phyloP scores from a whole-genome alignment of 192 early-diverging fungal genomes.

The Chytriomyces confervae region DNA sequence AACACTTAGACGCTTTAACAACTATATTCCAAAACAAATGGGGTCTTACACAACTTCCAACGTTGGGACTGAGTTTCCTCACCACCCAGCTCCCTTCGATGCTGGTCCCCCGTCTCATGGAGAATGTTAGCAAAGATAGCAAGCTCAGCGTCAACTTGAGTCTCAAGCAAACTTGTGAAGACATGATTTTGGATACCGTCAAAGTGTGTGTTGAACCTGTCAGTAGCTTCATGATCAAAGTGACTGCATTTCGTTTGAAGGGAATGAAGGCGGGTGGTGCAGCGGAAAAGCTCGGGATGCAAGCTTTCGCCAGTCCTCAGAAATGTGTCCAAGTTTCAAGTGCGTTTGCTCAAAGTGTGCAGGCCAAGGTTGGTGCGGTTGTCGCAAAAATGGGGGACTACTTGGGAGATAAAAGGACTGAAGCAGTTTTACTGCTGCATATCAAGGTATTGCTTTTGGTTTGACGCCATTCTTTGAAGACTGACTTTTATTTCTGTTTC shows the following conservation, averaged over 20 bases:
- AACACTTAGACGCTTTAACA: slow-evolving; percentile 37
- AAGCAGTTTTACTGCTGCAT: slow-evolving; percentile 71
- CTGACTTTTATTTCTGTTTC: neutral
- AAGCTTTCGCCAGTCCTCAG: slow-evolving; percentile 33
- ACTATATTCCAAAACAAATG: slow-evolving; percentile 39
- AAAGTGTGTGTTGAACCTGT: slow-evolving; percentile 68
- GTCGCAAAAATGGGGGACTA: slow-evolving; percentile 70
- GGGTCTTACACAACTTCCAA: slow-evolving; percentile 33
- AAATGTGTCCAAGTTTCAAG: slow-evolving; percentile 45
- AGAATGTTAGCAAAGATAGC: slow-evolving; percentile 47
- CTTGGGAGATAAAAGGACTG: slow-evolving; percentile 78
- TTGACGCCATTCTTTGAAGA: slow-evolving; percentile 8
- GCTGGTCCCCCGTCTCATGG: slow-evolving; percentile 52
- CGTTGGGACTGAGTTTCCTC: slow-evolving; percentile 41
- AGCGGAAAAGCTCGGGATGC: slow-evolving; percentile 10
- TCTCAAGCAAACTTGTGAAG: slow-evolving; percentile 76
- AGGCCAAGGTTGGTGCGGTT: slow-evolving; percentile 56
- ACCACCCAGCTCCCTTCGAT: slow-evolving; percentile 41
- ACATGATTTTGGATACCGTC: slow-evolving; percentile 75
- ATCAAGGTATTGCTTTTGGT: slow-evolving; percentile 61
- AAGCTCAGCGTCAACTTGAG: slow-evolving; percentile 60
- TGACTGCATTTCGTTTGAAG: slow-evolving; percentile 61
- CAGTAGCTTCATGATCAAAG: slow-evolving; percentile 70
- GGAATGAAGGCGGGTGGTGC: slow-evolving; percentile 15
- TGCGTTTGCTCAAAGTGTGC: slow-evolving; percentile 61